A percentile compares a stretch with the other conserved stretches of the same genome.
These are phyloP conservation scores for Phytopythium oedochilum DNA, from an alignment of 352 stramenopile genomes.

Conservation along the genomic window DNA sequence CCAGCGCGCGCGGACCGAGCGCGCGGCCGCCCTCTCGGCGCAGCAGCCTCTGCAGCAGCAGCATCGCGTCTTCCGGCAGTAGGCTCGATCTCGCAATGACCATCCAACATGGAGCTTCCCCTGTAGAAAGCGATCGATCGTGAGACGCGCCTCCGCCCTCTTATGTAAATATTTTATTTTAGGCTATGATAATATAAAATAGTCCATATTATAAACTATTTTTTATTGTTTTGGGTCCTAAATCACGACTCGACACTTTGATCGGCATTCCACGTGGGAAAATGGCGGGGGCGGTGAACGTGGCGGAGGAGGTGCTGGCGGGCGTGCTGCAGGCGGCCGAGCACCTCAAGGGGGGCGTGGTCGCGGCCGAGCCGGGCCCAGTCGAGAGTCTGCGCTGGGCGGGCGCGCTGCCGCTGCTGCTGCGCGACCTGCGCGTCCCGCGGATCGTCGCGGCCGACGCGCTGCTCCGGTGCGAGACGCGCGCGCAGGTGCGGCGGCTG, in stretches of 20 bases:
- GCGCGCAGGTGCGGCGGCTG: constrained; percentile 13
- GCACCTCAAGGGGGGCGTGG: constrained; percentile 36
- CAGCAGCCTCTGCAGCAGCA: background rate
- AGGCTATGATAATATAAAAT: no score
- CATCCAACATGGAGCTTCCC: background rate
- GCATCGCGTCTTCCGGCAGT: no score
- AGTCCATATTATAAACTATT: no score
- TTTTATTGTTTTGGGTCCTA: no score
- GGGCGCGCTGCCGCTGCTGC: constrained; percentile 53
- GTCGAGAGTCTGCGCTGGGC: constrained; percentile 65
- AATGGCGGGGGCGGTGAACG: constrained; percentile 31
- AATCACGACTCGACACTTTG: no score
- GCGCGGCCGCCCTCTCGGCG: background rate
- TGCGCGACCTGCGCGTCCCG: constrained; percentile 51
- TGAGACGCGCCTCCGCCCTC: no score
- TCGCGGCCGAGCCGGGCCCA: constrained; percentile 51
- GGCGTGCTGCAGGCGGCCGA: constrained; percentile 53
- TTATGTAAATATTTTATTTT: no score
- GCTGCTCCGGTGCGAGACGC: constrained; percentile 23
- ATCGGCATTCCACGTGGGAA: no score
- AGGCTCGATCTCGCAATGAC: background rate
- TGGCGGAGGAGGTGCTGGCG: constrained; percentile 52
- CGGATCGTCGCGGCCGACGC: constrained; percentile 39
- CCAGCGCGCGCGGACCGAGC: background rate
- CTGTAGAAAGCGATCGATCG: no score